phyloP scores from a whole-genome alignment of 352 stramenopile species.

The Globisporangium mamillatum region DNA sequence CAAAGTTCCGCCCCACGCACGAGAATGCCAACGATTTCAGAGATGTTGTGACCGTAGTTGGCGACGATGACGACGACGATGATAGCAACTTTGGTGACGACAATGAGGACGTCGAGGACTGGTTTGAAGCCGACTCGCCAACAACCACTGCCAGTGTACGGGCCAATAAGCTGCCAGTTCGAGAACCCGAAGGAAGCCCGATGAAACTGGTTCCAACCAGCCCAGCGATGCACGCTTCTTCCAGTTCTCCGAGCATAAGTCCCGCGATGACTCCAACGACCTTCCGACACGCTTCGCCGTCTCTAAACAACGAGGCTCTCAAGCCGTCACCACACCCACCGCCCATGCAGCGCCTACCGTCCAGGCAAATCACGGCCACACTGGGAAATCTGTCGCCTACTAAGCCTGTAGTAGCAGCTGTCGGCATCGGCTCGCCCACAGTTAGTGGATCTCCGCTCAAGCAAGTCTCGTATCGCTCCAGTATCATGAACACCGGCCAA shows the following conservation, averaged over 20 bases:
- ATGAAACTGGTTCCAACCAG: not conserved
- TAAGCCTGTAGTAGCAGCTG: conserved; percentile 18
- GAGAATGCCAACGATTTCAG: conserved; percentile 31
- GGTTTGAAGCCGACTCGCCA: conserved; percentile 31
- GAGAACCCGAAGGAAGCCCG: not conserved
- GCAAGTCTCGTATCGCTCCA: conserved; percentile 45
- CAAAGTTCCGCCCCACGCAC: conserved; percentile 31
- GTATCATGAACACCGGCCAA: conserved; percentile 37
- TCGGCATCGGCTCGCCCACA: conserved; percentile 14
- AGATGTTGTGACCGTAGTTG: conserved; percentile 23
- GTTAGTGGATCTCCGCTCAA: conserved; percentile 25
- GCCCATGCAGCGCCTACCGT: conserved; percentile 18
- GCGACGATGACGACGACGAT: conserved; percentile 22
- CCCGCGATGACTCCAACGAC: conserved; percentile 11
- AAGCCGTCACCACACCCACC: conserved; percentile 20
- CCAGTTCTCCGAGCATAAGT: not conserved
- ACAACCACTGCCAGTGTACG: not conserved
- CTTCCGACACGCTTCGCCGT: not conserved
- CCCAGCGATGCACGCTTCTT: not conserved
- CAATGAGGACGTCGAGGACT: conserved; percentile 51
- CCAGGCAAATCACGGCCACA: conserved; percentile 17
- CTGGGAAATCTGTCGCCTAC: conserved; percentile 38
- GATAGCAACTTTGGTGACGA: conserved; percentile 31
- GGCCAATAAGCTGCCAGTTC: conserved; percentile 6
- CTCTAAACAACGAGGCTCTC: not conserved